A percentile compares a stretch with the other conserved stretches of the same genome.
Evolutionary conservation across 192 early-diverging fungal genomes (phyloP).

Genomic region (Gaertneriomyces sp.): DNA sequence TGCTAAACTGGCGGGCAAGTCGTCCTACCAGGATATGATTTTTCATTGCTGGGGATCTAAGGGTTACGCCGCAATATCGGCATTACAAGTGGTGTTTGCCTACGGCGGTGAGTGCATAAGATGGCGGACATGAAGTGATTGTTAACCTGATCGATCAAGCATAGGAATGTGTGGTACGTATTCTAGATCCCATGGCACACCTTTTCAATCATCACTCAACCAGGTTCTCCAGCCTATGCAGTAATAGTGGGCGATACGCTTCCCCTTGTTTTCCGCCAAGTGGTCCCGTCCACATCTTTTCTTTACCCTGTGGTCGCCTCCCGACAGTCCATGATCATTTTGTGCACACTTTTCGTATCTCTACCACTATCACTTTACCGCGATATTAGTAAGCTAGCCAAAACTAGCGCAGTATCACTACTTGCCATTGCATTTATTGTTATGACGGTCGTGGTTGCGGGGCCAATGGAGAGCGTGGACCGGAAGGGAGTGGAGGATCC

Average conservation of each 20-base stretch:
- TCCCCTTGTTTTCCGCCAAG: slow-evolving; percentile 72
- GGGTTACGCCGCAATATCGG: slow-evolving; percentile 69
- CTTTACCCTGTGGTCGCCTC: slow-evolving; percentile 60
- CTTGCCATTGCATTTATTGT: slow-evolving; percentile 73
- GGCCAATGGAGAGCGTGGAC: slow-evolving; percentile 49
- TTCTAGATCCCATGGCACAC: background rate
- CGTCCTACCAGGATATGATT: slow-evolving; percentile 80
- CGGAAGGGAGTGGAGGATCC: slow-evolving; percentile 50
- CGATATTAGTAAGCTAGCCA: slow-evolving; percentile 84
- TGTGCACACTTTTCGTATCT: slow-evolving; percentile 73
- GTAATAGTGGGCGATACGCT: slow-evolving; percentile 86
- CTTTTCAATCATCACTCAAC: too few species aligned
- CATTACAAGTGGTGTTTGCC: slow-evolving; percentile 91
- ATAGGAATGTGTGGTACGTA: slow-evolving; percentile 29
- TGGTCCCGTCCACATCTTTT: slow-evolving; percentile 60
- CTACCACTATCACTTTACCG: slow-evolving; percentile 83
- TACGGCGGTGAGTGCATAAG: slow-evolving; percentile 65
- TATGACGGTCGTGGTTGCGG: slow-evolving; percentile 37
- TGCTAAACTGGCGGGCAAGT: slow-evolving; percentile 72
- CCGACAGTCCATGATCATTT: slow-evolving; percentile 68
- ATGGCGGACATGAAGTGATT: background rate
- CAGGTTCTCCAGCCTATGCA: slow-evolving; percentile 47
- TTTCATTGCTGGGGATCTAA: slow-evolving; percentile 75
- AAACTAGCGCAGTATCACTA: slow-evolving; percentile 81
- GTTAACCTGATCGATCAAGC: background rate